These are phyloP conservation scores for Macroventuria anomochaeta DNA, from an alignment of 2,329 filamentous ascomycete species.

Conservation along the genomic window DNA sequence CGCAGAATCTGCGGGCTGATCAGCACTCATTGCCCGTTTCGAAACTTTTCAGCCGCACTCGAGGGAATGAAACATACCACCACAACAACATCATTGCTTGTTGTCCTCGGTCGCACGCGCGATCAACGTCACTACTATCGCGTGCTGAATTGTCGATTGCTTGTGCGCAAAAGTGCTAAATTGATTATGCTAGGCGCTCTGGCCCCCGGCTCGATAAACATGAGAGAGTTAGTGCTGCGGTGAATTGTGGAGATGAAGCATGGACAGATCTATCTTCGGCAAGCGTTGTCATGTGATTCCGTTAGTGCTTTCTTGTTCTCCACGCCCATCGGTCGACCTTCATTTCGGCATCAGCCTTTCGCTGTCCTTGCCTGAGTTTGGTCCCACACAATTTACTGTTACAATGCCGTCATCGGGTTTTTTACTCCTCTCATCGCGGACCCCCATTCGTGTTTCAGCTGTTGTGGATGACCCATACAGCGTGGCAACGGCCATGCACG, in stretches of 20 bases:
- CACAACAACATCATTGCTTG: conserved; percentile 5
- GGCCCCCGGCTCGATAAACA: conserved; percentile 14
- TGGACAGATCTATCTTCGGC: neutral
- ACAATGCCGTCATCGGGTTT: conserved; percentile 16
- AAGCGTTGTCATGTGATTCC: conserved; percentile 9
- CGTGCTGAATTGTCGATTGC: conserved; percentile 4
- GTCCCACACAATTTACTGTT: conserved; percentile 14
- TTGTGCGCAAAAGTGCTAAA: conserved; percentile 14
- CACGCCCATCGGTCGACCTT: conserved; percentile 14
- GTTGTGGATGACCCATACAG: conserved; percentile 4
- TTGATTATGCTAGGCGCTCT: conserved; percentile 17
- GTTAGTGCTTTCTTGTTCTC: conserved; percentile 7
- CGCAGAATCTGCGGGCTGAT: conserved; percentile 16
- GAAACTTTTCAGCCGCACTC: conserved; percentile 7
- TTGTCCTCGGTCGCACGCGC: neutral
- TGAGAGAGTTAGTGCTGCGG: conserved; percentile 8
- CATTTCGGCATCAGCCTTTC: conserved; percentile 17
- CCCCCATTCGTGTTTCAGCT: conserved; percentile 13
- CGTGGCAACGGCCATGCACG: conserved; percentile 14
- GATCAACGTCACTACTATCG: neutral
- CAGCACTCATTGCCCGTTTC: conserved; percentile 15
- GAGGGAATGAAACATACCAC: conserved; percentile 11
- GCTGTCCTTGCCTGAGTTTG: conserved; percentile 3
- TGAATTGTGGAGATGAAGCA: conserved; percentile 17
- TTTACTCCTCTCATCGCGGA: conserved; percentile 9